Base-by-base conservation (phyloP, 140 eudicot genomes). In the Stevia rebaudiana region DNA sequence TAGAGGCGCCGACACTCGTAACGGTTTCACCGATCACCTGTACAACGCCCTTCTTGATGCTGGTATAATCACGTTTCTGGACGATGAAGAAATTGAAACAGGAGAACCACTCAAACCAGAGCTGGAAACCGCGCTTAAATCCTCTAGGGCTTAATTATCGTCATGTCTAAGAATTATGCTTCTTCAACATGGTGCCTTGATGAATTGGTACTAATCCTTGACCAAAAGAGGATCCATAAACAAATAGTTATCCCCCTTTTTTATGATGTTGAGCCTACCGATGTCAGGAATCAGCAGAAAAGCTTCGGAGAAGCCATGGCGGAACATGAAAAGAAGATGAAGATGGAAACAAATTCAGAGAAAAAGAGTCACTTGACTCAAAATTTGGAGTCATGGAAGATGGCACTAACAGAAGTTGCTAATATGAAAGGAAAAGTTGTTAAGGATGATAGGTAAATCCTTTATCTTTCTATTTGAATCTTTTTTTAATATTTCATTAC, bases 111-210 rank as follows among this genome's bases (percentile, higher is more conserved):
- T 60, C 19, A 62, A 41, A 42, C 53, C 53, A 0, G 54, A 42
- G 24, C 24, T 62, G 54, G 68, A 62, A 41, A 62, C 3, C 6
- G 68, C 68, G 3, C 41, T 62, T 25, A 23, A 42, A 42, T 1
- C 24, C 8, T 62, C 68, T 0, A 41, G 40, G 54, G 68, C 54
- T 12, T 42, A 2, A 16, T 62, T 10, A 24, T 62, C 11, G 54
- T 62, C 2, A 41, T 62, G 54, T 62, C 68, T 11, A n/a, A 41
- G 54, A 42, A 62, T 42, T 62, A 42, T 2, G 68, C 68, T 8
- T 22, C 31, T 42, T 62, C 68, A 0, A 42, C 39, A 4, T 62
- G 68, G 68, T 62, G 68, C 15, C 68, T 62, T 42, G 54, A 62
- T 8, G 68, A 62, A n/a, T 23, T 62, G 0, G 68, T 42, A 15